phyloP scores from a whole-genome alignment of 2,329 filamentous ascomycete species.

The Neocatenulostroma microsporum region DNA sequence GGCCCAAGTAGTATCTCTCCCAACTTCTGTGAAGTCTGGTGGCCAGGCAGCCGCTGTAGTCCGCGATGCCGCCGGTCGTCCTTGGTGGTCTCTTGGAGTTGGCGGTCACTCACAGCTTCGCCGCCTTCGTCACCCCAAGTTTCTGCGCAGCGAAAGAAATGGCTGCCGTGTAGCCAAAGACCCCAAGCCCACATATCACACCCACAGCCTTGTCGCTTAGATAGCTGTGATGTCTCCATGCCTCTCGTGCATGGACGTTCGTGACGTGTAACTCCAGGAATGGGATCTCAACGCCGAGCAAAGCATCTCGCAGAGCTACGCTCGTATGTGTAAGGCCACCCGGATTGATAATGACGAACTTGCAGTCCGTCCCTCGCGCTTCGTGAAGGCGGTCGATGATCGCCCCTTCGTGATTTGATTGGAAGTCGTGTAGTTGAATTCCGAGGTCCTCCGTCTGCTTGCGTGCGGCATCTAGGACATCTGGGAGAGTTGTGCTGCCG shows the following conservation, averaged over 20 bases:
- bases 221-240: conserved; percentile 62
- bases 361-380: conserved; percentile 50
- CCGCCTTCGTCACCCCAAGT: conserved; percentile 8
- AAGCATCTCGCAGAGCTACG: conserved; percentile 66
- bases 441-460: conserved; percentile 45
- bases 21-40: too few relatives aligned
- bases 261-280: conserved; percentile 72
- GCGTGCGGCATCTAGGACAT: conserved; percentile 48
- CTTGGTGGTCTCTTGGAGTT: too few relatives aligned
- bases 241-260: conserved; percentile 65
- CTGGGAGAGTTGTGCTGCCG: conserved; percentile 58
- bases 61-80: too few relatives aligned
- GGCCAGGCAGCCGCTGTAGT: too few relatives aligned
- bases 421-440: conserved; percentile 52
- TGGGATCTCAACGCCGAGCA: conserved; percentile 60
- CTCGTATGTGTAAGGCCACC: conserved; percentile 69
- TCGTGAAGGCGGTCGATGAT: conserved; percentile 67
- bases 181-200: conserved; percentile 60
- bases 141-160: conserved; percentile 34
- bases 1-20: too few relatives aligned
- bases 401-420: conserved; percentile 71
- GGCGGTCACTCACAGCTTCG: conserved; percentile 5
- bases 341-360: conserved; percentile 68
- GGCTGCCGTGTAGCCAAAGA: conserved; percentile 41
- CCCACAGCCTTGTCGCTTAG: conserved; percentile 68